Base-by-base conservation (phyloP, 2,329 filamentous ascomycete genomes). In the Fusarium sp. region DNA sequence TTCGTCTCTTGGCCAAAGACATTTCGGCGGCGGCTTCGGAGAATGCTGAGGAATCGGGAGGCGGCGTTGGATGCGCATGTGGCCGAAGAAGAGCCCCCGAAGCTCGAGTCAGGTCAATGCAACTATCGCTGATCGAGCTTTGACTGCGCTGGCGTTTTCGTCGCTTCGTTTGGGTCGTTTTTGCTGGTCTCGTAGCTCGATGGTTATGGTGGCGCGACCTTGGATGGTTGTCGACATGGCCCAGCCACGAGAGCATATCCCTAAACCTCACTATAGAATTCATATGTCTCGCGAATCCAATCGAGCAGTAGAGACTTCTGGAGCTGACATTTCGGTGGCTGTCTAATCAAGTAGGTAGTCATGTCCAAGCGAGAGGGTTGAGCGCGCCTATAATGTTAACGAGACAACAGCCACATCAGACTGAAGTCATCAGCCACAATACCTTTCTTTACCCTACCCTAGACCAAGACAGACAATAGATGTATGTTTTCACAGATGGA, bases 211-310 rank as follows among this genome's bases (percentile, higher is more conserved):
- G 15, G 2, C 22, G 10, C 25, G 60, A 3, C 2, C 13, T 7
- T 15, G 29, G 1, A 31, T 19, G 28, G 24, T 36, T 9, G 4
- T 44, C 15, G 5, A 15, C 22, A 32, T 29, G 24, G n/a, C 41
- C 40, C 25, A 44, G 11, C n/a, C 22, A 53, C 13, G 22, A 31
- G 4, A 29, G 13, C 7, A 60, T 19, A 3, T 35, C 12, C 1
- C 43, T 4, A 34, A n/a, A 5, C 25, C 48, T 53, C 26, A 25
- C 10, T 19, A 9, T 8, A 12, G 6, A 3, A 5, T 24, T 0
- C 15, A 3, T 0, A 3, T 2, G 3, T 11, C 11, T 0, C 2
- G 1, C 2, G 2, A 28, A 5, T 0, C 32, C 0, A 1, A 8
- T 1, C 10, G 10, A n/a, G 12, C 19, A 9, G 7, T 1, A 3